phyloP scores from a whole-genome alignment of 1,284 basidiomycete genomes.

The Malassezia equina region DNA sequence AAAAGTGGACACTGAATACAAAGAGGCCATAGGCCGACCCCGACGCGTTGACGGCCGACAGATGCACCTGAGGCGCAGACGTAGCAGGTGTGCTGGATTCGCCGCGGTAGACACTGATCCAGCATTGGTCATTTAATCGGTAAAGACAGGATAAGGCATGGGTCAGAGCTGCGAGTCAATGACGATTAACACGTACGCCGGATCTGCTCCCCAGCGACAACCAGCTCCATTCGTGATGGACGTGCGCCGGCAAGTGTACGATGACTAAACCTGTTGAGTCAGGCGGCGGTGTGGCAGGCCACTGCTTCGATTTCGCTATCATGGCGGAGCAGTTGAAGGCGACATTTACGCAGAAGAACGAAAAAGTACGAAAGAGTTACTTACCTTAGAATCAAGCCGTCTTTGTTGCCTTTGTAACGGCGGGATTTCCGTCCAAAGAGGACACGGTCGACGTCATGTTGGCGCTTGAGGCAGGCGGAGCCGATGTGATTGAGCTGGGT shows the following conservation, averaged over 20 bases:
- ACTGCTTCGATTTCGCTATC: neutral
- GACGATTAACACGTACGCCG: neutral
- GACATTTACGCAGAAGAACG: slow-evolving; percentile 11
- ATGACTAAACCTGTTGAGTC: neutral
- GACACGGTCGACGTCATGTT: slow-evolving; percentile 80
- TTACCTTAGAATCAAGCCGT: slow-evolving; percentile 33
- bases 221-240: slow-evolving; percentile 9
- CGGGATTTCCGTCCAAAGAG: slow-evolving; percentile 40
- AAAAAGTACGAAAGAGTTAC: neutral
- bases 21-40: slow-evolving; percentile 39
- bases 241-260: neutral
- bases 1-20: slow-evolving; percentile 27
- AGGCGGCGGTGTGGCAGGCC: neutral
- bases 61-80: slow-evolving; percentile 19
- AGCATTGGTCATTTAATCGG: slow-evolving; percentile 10
- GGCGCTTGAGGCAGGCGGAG: slow-evolving; percentile 80
- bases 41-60: slow-evolving; percentile 34
- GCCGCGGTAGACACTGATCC: slow-evolving; percentile 9
- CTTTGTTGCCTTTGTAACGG: slow-evolving; percentile 45
- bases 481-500: slow-evolving; percentile 91
- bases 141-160: slow-evolving; percentile 9
- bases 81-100: neutral
- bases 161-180: slow-evolving; percentile 4
- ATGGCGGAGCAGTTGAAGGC: slow-evolving; percentile 13
- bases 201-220: slow-evolving; percentile 5